phyloP scores from a whole-genome alignment of 2,329 filamentous ascomycete species.

The Geosmithia putterillii region DNA sequence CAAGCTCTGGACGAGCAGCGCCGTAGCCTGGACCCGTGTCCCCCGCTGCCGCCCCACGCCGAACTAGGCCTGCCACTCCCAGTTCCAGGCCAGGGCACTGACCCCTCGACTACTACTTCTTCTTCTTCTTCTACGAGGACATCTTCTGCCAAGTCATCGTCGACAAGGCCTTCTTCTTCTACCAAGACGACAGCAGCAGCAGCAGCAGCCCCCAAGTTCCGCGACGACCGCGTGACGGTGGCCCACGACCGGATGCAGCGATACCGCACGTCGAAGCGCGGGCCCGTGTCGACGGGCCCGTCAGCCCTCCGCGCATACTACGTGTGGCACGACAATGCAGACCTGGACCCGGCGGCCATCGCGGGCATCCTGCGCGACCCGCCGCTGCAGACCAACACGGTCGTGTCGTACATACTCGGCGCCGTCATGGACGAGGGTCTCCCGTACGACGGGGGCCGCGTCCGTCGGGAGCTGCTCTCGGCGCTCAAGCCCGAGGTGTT shows the following conservation, averaged over 20 bases:
- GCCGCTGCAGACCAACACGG: constrained; percentile 42
- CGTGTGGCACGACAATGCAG: constrained; percentile 46
- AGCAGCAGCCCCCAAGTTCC: neutral
- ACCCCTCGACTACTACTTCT: neutral
- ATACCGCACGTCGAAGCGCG: constrained; percentile 19
- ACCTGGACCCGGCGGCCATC: constrained; percentile 33
- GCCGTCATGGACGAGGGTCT: constrained; percentile 38
- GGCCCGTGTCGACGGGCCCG: constrained; percentile 9
- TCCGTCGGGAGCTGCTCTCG: constrained; percentile 30
- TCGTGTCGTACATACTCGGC: constrained; percentile 46
- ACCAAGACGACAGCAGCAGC: constrained; percentile 6
- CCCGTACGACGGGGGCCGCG: constrained; percentile 30
- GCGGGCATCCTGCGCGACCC: constrained; percentile 46
- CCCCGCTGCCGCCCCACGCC: constrained; percentile 55
- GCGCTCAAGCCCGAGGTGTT: constrained; percentile 12
- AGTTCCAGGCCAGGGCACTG: neutral
- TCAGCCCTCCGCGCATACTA: constrained; percentile 45
- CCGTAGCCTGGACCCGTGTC: constrained; percentile 51
- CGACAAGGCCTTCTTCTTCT: neutral
- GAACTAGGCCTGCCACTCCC: constrained; percentile 46
- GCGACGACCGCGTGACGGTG: constrained; percentile 27
- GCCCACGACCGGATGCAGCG: constrained; percentile 25
- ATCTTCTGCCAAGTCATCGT: no score
- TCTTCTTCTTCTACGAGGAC: neutral
- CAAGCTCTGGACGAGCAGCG: constrained; percentile 59